Evolutionary conservation across 2,329 filamentous ascomycete species (phyloP).

Genomic region (Aspergillus sojae): DNA sequence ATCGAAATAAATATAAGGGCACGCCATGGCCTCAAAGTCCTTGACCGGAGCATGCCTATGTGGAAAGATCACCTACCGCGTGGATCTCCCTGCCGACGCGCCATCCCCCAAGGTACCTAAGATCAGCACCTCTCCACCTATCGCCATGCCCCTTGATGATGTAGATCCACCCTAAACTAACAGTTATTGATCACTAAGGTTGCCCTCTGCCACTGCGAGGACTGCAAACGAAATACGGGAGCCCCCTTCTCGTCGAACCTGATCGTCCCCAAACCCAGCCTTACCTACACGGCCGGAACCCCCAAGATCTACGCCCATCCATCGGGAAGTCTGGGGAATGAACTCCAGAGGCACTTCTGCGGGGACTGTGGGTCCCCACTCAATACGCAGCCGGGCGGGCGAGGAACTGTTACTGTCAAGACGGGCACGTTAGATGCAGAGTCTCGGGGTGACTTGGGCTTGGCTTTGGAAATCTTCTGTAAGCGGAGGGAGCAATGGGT

Average conservation of each 20-base stretch:
- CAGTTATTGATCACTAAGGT: conserved; percentile 12
- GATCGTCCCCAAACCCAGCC: conserved; percentile 15
- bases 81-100: conserved; percentile 19
- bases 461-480: conserved; percentile 25
- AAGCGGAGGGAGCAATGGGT: conserved; percentile 26
- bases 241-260: conserved; percentile 29
- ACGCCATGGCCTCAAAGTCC: conserved; percentile 18
- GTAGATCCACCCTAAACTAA: not conserved
- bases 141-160: not conserved
- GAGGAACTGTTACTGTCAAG: conserved; percentile 21
- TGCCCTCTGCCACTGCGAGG: conserved; percentile 28
- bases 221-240: conserved; percentile 31
- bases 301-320: conserved; percentile 24
- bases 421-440: conserved; percentile 27
- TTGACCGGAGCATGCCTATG: conserved; percentile 20
- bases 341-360: conserved; percentile 24
- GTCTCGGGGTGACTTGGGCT: conserved; percentile 11
- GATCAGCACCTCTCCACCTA: not conserved
- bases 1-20: too few species aligned
- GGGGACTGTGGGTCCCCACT: conserved; percentile 27
- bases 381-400: conserved; percentile 16
- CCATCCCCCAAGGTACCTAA: conserved; percentile 22
- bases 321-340: conserved; percentile 12
- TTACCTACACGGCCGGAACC: conserved; percentile 22
- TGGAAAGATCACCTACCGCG: conserved; percentile 15